Evolutionary conservation across 2,329 filamentous ascomycete species (phyloP).

Genomic region (Pestalotiopsis sp.): DNA sequence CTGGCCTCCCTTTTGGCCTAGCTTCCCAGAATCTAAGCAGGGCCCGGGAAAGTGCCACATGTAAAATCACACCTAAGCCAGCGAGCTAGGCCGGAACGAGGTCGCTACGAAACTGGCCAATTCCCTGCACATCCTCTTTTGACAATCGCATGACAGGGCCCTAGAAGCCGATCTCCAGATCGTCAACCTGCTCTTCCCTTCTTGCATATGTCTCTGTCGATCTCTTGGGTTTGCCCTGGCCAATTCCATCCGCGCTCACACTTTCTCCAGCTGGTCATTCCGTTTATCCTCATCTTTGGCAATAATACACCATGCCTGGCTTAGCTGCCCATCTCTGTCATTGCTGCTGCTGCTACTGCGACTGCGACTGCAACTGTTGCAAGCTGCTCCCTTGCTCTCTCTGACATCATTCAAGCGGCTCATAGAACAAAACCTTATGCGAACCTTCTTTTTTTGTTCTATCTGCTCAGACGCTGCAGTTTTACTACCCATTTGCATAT

Average conservation of each 20-base stretch:
- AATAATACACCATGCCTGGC: not conserved
- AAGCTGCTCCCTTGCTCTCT: not conserved
- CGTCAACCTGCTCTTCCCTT: conserved; percentile 12
- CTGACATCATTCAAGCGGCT: conserved; percentile 11
- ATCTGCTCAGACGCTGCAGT: not conserved
- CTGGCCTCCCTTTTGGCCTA: not conserved
- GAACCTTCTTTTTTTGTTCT: not conserved
- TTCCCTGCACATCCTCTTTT: conserved; percentile 11
- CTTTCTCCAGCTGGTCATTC: conserved; percentile 6
- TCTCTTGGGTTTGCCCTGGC: not conserved
- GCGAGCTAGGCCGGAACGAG: not conserved
- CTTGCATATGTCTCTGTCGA: conserved; percentile 9
- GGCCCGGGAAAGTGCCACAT: not conserved
- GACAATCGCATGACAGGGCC: conserved; percentile 13
- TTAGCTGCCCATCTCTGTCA: not conserved
- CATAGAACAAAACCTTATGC: not conserved
- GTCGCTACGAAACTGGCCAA: not conserved
- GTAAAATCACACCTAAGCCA: conserved; percentile 1
- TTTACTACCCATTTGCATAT: not conserved
- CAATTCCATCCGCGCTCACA: not conserved
- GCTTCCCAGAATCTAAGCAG: not conserved
- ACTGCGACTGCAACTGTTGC: not conserved
- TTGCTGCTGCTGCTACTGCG: not conserved
- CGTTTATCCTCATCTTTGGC: conserved; percentile 14
- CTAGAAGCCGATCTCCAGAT: conserved; percentile 13